phyloP scores from a whole-genome alignment of 2,329 filamentous ascomycete genomes.

The Penicillium sp. region DNA sequence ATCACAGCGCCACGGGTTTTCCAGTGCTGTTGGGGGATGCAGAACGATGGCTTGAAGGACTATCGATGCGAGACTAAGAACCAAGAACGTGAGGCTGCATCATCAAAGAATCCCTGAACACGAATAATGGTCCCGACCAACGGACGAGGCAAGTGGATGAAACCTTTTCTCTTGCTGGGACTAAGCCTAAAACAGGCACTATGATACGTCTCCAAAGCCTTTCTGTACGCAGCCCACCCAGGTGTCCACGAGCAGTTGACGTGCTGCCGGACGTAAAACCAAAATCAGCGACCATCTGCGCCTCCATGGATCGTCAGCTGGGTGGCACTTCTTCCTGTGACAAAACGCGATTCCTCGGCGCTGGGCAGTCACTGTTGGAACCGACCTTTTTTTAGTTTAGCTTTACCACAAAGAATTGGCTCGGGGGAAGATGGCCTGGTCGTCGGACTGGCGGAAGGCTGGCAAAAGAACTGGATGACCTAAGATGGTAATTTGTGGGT shows the following conservation, averaged over 20 bases:
- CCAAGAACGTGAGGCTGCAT: constrained; percentile 12
- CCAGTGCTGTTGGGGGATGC: background rate
- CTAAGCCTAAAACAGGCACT: constrained; percentile 12
- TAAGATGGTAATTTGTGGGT: constrained; percentile 21
- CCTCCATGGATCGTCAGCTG: constrained; percentile 21
- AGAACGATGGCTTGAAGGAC: constrained; percentile 9
- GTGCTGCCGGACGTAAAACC: constrained; percentile 13
- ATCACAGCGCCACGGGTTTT: constrained; percentile 1
- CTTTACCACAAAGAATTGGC: constrained; percentile 8
- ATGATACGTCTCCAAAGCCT: constrained; percentile 11
- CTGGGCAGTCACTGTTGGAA: background rate
- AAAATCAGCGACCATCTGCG: constrained; percentile 18
- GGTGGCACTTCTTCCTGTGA: constrained; percentile 13
- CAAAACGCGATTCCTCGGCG: constrained; percentile 6
- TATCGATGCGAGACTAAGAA: constrained; percentile 9
- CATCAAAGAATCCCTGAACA: constrained; percentile 11
- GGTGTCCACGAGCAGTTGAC: constrained; percentile 9
- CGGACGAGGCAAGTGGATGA: constrained; percentile 11
- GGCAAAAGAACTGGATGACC: constrained; percentile 7
- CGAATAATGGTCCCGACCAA: constrained; percentile 16
- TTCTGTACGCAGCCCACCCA: background rate
- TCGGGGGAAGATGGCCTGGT: background rate
- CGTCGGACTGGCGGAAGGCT: constrained; percentile 9
- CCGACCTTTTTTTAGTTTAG: constrained; percentile 7
- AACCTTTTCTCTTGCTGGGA: constrained; percentile 5